Evolutionary conservation across 78 protist genomes (phyloP).

Genomic region (Dictyostelium intermedium): DNA sequence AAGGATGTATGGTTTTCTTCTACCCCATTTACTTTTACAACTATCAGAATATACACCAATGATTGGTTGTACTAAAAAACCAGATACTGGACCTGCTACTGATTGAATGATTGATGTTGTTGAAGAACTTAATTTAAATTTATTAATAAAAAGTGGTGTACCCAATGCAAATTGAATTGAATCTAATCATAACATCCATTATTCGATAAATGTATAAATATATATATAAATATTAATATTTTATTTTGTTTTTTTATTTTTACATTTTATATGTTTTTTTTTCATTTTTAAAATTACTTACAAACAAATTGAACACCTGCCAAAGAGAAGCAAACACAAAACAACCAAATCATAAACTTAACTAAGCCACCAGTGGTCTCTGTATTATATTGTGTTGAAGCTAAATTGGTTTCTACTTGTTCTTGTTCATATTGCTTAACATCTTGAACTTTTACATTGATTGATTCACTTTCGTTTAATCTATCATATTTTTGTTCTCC

Average conservation of each 20-base stretch:
- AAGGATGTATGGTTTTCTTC: constrained; percentile 82
- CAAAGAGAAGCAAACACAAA: constrained; percentile 52
- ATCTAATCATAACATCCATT: background rate
- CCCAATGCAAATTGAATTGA: constrained; percentile 81
- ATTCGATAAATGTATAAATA: background rate
- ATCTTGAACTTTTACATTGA: background rate
- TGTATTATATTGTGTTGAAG: background rate
- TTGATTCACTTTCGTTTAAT: background rate
- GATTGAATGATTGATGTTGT: constrained; percentile 59
- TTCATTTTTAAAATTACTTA: background rate
- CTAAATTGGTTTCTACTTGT: no score
- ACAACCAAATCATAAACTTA: constrained; percentile 59
- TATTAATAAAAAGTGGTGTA: constrained; percentile 65
- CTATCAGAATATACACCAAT: constrained; percentile 78
- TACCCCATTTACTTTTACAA: constrained; percentile 66
- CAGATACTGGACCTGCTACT: constrained; percentile 80
- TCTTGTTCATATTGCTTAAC: background rate
- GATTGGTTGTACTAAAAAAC: constrained; percentile 82
- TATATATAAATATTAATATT: background rate
- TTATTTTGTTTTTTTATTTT: background rate
- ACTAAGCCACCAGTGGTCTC: background rate
- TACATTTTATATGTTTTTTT: background rate
- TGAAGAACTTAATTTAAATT: constrained; percentile 49
- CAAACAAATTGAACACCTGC: constrained; percentile 83
- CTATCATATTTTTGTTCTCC: constrained; percentile 5